Evolutionary conservation across 169 alveolate species (phyloP), one percentile per base, ranked within the genome.

Genomic region (Theileria equi): DNA sequence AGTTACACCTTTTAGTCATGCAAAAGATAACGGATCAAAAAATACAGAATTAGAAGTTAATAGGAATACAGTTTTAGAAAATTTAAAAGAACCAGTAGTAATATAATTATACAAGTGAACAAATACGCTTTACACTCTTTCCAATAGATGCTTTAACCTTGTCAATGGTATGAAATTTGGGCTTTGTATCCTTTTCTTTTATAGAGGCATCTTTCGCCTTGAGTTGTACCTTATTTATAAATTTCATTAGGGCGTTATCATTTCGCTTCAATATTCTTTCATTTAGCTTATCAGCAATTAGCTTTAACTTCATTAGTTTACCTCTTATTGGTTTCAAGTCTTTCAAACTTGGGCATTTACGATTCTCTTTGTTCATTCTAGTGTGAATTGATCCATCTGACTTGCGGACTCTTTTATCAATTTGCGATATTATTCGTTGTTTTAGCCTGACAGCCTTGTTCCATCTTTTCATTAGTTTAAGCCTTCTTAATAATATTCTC

Each of bases 391-490:
- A 38, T n/a, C n/a, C n/a, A 55, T 36, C 45, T 57, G 19, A 45
- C 28, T 32, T 26, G 36, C 41, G 7, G 41, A 63, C 49, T 17
- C 62, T 55, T 4, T 50, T 23, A 44, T 72, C 83, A 5, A 58
- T 34, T 11, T 38, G 35, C 49, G 83, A 72, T 2, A 72, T 72
- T 19, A 72, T 72, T 29, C 80, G 57, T 61, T 74, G 84, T 36
- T 74, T 74, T 48, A 74, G 55, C 57, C 84, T 57, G 2, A 74
- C 58, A n/a, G 84, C 84, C 26, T 45, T 32, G 65, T 74, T 74
- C 45, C 66, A 74, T 31, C 77, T 58, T 36, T 74, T 74, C 79
- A 74, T 50, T 65, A 74, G 35, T 25, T 44, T 5, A 26, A 74
- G 66, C 53, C 67, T 31, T 52, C 80, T 23, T 48, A 44, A 28